These are phyloP conservation scores for Backusella morwellensis DNA, from an alignment of 192 early-diverging fungal species.

Conservation along the genomic window DNA sequence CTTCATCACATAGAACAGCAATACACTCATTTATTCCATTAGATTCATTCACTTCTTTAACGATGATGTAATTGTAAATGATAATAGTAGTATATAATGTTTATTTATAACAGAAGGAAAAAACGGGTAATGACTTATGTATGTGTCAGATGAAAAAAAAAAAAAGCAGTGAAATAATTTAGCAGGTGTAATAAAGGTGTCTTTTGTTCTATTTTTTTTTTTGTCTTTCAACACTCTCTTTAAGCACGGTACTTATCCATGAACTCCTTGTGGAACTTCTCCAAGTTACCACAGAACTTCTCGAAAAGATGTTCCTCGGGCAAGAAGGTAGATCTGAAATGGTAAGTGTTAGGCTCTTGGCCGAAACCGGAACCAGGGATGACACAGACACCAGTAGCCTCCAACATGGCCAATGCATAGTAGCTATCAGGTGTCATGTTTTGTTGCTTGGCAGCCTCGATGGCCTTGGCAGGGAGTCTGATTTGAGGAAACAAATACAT, in stretches of 20 bases:
- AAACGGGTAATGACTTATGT: neutral
- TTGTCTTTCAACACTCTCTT: neutral
- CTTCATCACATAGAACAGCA: too few relatives aligned
- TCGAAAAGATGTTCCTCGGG: conserved; percentile 94
- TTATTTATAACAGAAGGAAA: neutral
- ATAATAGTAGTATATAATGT: neutral
- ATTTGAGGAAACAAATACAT: conserved; percentile 97
- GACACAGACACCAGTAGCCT: conserved; percentile 95
- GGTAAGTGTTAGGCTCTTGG: conserved; percentile 85
- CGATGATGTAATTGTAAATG: neutral
- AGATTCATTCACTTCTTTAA: neutral
- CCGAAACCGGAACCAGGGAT: conserved; percentile 94
- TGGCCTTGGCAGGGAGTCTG: conserved; percentile 68
- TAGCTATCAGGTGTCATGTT: conserved; percentile 81
- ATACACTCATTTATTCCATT: too few relatives aligned
- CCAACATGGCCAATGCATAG: conserved; percentile 91
- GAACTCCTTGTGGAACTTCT: conserved; percentile 80
- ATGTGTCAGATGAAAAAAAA: neutral
- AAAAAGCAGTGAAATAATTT: neutral
- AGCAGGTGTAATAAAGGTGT: neutral
- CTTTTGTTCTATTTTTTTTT: neutral
- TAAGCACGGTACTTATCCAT: conserved; percentile 68
- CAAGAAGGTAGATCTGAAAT: conserved; percentile 96
- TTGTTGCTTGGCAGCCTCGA: conserved; percentile 69
- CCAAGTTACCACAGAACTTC: conserved; percentile 74